Conservation (phyloP, 192 early-diverging fungal species). For the Backusella circina region DNA sequence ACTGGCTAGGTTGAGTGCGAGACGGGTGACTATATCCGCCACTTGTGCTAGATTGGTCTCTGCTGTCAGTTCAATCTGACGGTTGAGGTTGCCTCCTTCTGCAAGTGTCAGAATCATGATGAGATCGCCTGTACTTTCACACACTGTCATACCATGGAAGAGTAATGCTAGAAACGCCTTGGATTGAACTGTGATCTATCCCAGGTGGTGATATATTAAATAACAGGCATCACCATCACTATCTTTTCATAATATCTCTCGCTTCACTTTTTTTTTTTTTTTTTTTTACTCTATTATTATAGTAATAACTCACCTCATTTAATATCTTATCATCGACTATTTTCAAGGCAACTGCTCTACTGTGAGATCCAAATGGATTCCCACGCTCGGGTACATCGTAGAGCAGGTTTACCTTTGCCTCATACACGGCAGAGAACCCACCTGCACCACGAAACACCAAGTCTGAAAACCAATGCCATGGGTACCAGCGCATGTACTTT, state of each 20-base stretch:
- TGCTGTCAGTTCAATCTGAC: conserved; percentile 15
- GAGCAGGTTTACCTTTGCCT: conserved; percentile 13
- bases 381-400: conserved; percentile 16
- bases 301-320: conserved; percentile 21
- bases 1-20: conserved; percentile 29
- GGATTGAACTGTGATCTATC: conserved; percentile 31
- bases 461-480: conserved; percentile 25
- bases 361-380: not conserved
- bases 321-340: conserved; percentile 31
- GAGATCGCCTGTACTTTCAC: conserved; percentile 28
- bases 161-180: conserved; percentile 26
- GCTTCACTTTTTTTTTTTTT: too few species aligned
- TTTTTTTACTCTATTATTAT: too few species aligned
- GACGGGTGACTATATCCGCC: conserved; percentile 16
- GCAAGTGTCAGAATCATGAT: conserved; percentile 30
- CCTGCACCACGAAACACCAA: conserved; percentile 25
- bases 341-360: conserved; percentile 19
- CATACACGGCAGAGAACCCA: conserved; percentile 28
- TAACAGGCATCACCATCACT: too few species aligned
- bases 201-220: not conserved
- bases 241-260: too few species aligned
- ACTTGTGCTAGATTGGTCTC: conserved; percentile 10
- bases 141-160: conserved; percentile 28
- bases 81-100: conserved; percentile 23
- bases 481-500: conserved; percentile 30